Conservation (phyloP, 805 yeast species). For the Grigorovia humatica region DNA sequence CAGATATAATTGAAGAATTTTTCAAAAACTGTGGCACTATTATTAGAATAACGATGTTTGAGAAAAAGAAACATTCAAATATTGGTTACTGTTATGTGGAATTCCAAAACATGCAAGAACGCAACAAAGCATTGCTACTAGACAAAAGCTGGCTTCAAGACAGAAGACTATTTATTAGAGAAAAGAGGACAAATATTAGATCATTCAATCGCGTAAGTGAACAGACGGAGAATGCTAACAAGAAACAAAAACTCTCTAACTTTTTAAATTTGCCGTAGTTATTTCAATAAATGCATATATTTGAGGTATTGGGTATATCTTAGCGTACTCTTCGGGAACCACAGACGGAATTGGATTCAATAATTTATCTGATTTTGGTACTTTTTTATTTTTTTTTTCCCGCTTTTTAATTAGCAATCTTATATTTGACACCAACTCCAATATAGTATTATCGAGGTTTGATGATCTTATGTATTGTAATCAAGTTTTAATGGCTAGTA, state of each 20-base stretch:
- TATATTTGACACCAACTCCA: too few relatives aligned
- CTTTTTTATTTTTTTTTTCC: too few relatives aligned
- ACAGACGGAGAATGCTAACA: background rate
- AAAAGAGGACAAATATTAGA: slow-evolving; percentile 47
- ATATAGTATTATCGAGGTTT: too few relatives aligned
- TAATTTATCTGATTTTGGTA: too few relatives aligned
- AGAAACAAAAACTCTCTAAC: background rate
- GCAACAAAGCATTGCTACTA: slow-evolving; percentile 36
- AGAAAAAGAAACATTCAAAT: slow-evolving; percentile 26
- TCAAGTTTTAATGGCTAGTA: too few relatives aligned
- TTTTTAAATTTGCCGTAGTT: too few relatives aligned
- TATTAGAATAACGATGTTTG: slow-evolving; percentile 42
- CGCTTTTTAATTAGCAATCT: too few relatives aligned
- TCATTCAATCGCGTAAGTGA: slow-evolving; percentile 18
- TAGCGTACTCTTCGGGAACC: too few relatives aligned
- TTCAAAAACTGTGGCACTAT: slow-evolving; percentile 38
- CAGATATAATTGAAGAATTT: slow-evolving; percentile 39
- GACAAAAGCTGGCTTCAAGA: slow-evolving; percentile 37
- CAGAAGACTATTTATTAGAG: slow-evolving; percentile 37
- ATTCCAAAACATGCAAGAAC: slow-evolving; percentile 36
- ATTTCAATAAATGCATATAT: too few relatives aligned
- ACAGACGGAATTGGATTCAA: too few relatives aligned
- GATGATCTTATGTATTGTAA: too few relatives aligned
- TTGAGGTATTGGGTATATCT: too few relatives aligned
- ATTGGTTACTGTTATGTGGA: slow-evolving; percentile 55